Evolutionary conservation across 805 yeast species (phyloP).

Genomic region (Cyberlindnera japonica): DNA sequence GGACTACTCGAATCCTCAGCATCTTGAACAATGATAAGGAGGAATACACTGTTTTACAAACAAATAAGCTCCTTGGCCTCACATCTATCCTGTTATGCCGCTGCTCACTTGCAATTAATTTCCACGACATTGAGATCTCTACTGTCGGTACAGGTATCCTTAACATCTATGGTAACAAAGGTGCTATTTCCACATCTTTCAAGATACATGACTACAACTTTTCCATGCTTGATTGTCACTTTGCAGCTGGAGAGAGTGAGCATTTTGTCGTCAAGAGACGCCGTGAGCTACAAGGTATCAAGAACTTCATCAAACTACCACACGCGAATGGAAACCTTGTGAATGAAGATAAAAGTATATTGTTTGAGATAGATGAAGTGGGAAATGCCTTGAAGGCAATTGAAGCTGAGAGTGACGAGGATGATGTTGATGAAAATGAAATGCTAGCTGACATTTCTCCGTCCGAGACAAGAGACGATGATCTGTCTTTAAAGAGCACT

Average conservation of each 20-base stretch:
- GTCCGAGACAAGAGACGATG: constrained; percentile 3
- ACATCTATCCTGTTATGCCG: constrained; percentile 43
- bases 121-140: constrained; percentile 36
- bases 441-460: constrained; percentile 5
- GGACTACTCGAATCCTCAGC: constrained; percentile 29
- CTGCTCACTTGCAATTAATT: constrained; percentile 32
- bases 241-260: constrained; percentile 46
- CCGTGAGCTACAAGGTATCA: constrained; percentile 42
- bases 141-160: constrained; percentile 56
- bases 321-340: constrained; percentile 23
- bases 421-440: constrained; percentile 12
- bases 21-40: constrained; percentile 17
- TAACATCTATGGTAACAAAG: constrained; percentile 59
- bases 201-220: constrained; percentile 31
- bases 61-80: constrained; percentile 50
- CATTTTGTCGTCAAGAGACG: constrained; percentile 37
- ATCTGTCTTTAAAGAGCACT: not conserved
- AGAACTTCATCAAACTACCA: constrained; percentile 28
- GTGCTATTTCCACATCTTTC: constrained; percentile 48
- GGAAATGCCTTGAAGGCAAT: constrained; percentile 11
- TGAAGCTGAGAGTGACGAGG: constrained; percentile 16
- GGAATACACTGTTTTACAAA: constrained; percentile 35
- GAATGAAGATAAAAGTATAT: constrained; percentile 23
- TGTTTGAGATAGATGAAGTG: constrained; percentile 30
- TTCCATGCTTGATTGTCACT: constrained; percentile 47